Evolutionary conservation across 768 basidiomycete species (phyloP).

Genomic region (Suillus subluteus): DNA sequence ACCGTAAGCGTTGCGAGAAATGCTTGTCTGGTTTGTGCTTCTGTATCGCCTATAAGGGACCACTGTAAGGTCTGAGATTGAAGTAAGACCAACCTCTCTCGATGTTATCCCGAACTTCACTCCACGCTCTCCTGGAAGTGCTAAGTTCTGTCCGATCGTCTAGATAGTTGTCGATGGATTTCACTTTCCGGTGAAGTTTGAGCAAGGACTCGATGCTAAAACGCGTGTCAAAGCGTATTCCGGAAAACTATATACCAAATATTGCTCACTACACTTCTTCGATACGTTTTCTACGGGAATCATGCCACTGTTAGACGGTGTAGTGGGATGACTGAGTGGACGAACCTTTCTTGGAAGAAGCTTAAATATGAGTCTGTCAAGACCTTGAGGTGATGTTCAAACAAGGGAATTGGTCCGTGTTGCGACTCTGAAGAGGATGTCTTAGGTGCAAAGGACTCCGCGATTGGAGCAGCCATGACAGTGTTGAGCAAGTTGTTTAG

Average conservation of each 20-base stretch:
- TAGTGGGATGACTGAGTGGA: slow-evolving; percentile 19
- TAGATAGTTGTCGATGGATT: slow-evolving; percentile 67
- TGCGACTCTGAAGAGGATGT: slow-evolving; percentile 35
- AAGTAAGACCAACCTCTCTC: slow-evolving; percentile 63
- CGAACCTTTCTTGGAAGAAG: slow-evolving; percentile 87
- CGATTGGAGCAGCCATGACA: slow-evolving; percentile 20
- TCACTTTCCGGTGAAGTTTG: slow-evolving; percentile 73
- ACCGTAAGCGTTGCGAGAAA: slow-evolving; percentile 70
- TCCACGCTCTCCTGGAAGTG: slow-evolving; percentile 76
- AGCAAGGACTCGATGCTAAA: slow-evolving; percentile 73
- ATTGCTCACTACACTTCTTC: slow-evolving; percentile 80
- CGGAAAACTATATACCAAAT: not conserved
- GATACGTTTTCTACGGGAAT: slow-evolving; percentile 63
- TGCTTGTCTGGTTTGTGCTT: slow-evolving; percentile 81
- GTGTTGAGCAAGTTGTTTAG: slow-evolving; percentile 9
- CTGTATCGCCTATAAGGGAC: slow-evolving; percentile 40
- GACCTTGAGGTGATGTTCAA: slow-evolving; percentile 71
- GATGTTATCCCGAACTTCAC: slow-evolving; percentile 82
- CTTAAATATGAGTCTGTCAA: slow-evolving; percentile 73
- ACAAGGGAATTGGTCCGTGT: slow-evolving; percentile 65
- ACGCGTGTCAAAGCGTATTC: slow-evolving; percentile 13
- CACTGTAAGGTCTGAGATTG: not conserved
- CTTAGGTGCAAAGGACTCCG: slow-evolving; percentile 28
- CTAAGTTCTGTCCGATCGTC: slow-evolving; percentile 73
- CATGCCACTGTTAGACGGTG: slow-evolving; percentile 21